Base-by-base conservation (phyloP, 345 rosid species). In the Linum lewisii region DNA sequence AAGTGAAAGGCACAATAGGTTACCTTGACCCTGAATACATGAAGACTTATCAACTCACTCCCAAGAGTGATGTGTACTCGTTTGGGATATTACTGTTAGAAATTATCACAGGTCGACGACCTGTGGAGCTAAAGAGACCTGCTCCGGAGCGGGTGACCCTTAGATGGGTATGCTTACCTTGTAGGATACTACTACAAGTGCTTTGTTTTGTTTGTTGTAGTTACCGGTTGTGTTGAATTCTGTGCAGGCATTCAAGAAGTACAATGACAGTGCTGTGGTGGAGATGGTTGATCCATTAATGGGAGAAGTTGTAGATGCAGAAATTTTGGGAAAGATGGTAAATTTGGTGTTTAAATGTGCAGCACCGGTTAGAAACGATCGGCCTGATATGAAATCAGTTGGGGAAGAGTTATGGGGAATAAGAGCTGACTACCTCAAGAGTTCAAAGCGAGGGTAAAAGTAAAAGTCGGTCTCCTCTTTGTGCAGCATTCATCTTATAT, bases 11-110 rank as follows among this genome's bases (percentile, higher is more conserved):
- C 66, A 93, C 99, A 15, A 77, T 93, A 32, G 97, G 99, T 67
- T 93, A 93, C 72, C 89, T 93, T 1, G 99, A 93, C 65, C 99
- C 99, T 1, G 97, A 87, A 75, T 93, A 93, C 69, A 89, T 93
- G 99, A 84, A 73, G 76, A 89, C 97, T 51, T 77, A 80, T 69
- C 97, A 89, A 47, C 97, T 93, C 76, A 89, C 97, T 2, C 62
- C 90, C 18, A 85, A 84, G 78, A 89, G 99, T 37, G 99, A 89
- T 63, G 99, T 93, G 62, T 89, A 76, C 75, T 87, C 97, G 5
- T 93, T 93, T 7, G 99, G 99, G 59, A 77, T 89, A 65, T 68
- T 89, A 68, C 97, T 93, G 56, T 64, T 89, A 25, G 99, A 93
- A 80, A 87, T 87, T 64, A 72, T 93, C 19, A 83, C 88, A 0